Evolutionary conservation across 2,329 filamentous ascomycete species (phyloP), one percentile per base, ranked within the genome.

Genomic region (Talaromyces albobiverticillius): DNA sequence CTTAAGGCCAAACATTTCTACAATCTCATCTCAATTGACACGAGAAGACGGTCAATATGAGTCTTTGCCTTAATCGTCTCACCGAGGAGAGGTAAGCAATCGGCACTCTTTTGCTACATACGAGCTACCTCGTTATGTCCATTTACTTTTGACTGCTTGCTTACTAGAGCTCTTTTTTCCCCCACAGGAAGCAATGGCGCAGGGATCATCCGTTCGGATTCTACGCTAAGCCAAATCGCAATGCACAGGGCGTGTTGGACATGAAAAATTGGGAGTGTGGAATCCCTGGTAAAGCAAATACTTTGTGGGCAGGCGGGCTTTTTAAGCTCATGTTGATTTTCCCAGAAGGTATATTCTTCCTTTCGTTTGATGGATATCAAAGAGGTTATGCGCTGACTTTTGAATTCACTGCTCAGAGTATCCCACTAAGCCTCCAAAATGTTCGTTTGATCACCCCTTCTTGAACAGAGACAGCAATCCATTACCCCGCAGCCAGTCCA

Each of bases 151-250:
- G 23, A 22, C 14, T 13, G 2, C 18, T 7, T 45, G 25, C 50
- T 52, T 9, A 52, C 41, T 26, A 20, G n/a, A 18, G 7, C 40
- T 46, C 9, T 40, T 22, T n/a, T 5, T 29, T 14, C 18, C 1
- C 6, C n/a, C 48, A 40, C 64, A 96, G 92, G 60, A 97, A 96
- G 77, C 90, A 96, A 76, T 99, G 94, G 94, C 86, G 94, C 61
- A 87, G 87, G 69, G 93, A 99, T 64, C 94, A 99, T 67, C 95
- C 95, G 0, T 99, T 99, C 67, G 94, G 94, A 58, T 99, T 99
- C 78, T 96, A 89, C 72, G 94, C 94, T 22, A 90, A 92, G 68
- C 94, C 95, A 11, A 79, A 86, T 59, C 88, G 93, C 63, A 92
- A 85, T 59, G 73, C 86, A 16, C 82, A 90, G 61, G 92, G 91